These are phyloP conservation scores for Aspergillus conjunctus DNA, from an alignment of 495 filamentous ascomycete genomes.

Conservation along the genomic window DNA sequence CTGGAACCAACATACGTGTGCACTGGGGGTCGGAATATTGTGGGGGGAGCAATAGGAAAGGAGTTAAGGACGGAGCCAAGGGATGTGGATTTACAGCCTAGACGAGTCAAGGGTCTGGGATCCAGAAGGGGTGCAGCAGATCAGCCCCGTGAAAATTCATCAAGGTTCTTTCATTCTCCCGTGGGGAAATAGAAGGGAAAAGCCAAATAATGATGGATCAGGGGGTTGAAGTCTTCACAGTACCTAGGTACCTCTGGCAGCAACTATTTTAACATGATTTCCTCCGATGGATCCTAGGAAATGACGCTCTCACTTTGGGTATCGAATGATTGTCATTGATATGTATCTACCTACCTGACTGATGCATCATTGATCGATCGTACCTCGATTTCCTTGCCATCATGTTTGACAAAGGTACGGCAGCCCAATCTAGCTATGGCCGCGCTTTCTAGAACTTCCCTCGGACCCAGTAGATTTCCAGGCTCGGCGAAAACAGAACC, in stretches of 20 bases:
- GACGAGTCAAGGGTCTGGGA: conserved; percentile 1
- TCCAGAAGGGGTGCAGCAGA: conserved; percentile 7
- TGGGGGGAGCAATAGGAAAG: conserved; percentile 6
- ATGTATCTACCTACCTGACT: no score
- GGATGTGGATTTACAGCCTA: background rate
- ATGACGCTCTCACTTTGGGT: no score
- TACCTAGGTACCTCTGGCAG: background rate
- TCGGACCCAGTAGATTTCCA: no score
- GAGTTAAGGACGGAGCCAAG: background rate
- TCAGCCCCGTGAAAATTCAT: conserved; percentile 2
- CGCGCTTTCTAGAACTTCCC: no score
- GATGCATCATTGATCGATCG: no score
- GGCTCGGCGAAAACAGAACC: no score
- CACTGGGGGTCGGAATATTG: conserved; percentile 3
- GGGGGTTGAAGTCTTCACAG: background rate
- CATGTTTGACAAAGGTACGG: no score
- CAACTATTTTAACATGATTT: background rate
- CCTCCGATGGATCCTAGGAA: background rate
- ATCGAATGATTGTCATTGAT: no score
- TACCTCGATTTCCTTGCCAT: no score
- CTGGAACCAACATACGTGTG: conserved; percentile 3
- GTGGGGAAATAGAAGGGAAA: conserved; percentile 2
- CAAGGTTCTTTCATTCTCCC: conserved; percentile 13
- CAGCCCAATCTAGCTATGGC: no score
- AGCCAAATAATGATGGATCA: conserved; percentile 4